These are phyloP conservation scores for Lupinus albus DNA, from an alignment of 306 rosid species.

Conservation along the genomic window DNA sequence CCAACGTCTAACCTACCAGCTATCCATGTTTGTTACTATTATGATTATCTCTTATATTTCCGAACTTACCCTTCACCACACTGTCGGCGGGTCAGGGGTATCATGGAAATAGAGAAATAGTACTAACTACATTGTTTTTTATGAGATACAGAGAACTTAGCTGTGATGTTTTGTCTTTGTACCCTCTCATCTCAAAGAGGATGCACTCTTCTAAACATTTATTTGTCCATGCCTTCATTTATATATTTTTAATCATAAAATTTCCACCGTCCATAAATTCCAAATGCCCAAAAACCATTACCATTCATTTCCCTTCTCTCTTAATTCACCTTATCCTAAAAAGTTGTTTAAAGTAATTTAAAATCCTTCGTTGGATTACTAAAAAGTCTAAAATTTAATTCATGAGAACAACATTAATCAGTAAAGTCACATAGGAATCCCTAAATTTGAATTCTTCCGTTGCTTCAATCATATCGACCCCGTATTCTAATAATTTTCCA, in stretches of 20 bases:
- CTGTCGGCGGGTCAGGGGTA: constrained; percentile 53
- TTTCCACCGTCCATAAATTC: constrained; percentile 68
- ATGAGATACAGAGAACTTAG: constrained; percentile 53
- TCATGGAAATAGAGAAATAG: background rate
- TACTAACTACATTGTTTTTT: constrained; percentile 15
- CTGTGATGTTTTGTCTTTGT: constrained; percentile 64
- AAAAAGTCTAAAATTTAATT: too few species aligned
- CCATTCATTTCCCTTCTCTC: too few species aligned
- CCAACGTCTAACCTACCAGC: constrained; percentile 42
- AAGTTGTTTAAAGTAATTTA: too few species aligned
- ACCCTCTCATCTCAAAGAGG: constrained; percentile 51
- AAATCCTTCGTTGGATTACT: too few species aligned
- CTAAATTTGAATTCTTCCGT: too few species aligned
- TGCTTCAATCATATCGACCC: too few species aligned
- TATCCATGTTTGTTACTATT: background rate
- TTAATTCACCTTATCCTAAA: too few species aligned
- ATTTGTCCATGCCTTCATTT: background rate
- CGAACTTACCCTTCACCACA: constrained; percentile 40
- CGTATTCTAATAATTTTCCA: too few species aligned
- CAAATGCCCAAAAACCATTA: constrained; percentile 46
- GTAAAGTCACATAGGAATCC: too few species aligned
- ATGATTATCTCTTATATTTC: background rate
- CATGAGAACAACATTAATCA: too few species aligned
- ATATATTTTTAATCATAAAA: constrained; percentile 32
- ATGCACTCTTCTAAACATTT: constrained; percentile 51